These are phyloP conservation scores for Pleurozium schreberi DNA, from an alignment of 225 moss, liverwort and hornwort genomes.

Conservation along the genomic window DNA sequence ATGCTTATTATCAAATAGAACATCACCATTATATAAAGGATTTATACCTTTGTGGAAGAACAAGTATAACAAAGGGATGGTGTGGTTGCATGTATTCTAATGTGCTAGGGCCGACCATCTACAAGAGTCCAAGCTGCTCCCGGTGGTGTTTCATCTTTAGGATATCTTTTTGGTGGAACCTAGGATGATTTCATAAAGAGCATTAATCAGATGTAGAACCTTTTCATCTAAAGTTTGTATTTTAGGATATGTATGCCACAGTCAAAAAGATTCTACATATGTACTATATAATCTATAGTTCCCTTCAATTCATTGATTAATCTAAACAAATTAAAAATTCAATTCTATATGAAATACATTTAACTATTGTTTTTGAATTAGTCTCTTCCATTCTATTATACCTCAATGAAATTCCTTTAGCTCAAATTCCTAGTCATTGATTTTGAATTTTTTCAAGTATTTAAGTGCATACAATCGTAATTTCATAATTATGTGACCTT, in stretches of 20 bases:
- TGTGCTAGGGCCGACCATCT: slow-evolving; percentile 18
- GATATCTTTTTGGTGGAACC: slow-evolving; percentile 30
- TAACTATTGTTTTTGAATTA: background rate
- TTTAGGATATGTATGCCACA: background rate
- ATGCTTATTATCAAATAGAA: background rate
- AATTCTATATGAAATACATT: background rate
- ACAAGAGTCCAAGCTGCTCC: slow-evolving; percentile 24
- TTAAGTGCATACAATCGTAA: no score
- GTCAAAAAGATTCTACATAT: no score
- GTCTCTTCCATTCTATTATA: background rate
- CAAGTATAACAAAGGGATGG: no score
- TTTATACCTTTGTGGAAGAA: fast-evolving
- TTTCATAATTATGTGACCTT: no score
- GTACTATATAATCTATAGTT: background rate
- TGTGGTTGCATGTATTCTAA: background rate
- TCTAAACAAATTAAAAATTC: background rate
- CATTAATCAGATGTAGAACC: fast-evolving
- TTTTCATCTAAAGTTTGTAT: background rate
- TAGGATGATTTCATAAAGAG: background rate
- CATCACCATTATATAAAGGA: background rate
- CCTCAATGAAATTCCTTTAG: no score
- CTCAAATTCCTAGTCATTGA: no score
- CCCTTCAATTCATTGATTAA: background rate
- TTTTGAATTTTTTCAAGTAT: no score
- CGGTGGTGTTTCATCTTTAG: slow-evolving; percentile 23